A percentile compares a stretch with the other conserved stretches of the same genome.
Conservation (phyloP, 163 green algal species). For the Scenedesmus sp. region DNA sequence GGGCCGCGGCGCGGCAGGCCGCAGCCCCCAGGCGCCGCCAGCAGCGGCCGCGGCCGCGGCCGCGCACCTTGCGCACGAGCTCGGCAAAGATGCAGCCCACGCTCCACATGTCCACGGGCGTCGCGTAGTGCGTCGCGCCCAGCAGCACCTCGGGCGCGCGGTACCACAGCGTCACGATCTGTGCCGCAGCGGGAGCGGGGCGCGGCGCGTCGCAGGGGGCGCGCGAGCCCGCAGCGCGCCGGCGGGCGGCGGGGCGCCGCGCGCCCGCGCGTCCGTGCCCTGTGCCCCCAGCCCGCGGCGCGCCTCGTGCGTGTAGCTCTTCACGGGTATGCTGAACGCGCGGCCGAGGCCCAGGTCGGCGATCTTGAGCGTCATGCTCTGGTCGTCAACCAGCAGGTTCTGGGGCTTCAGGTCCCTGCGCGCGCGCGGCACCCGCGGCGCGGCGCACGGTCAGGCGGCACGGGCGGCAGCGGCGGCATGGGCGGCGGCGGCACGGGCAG, state of each 20-base stretch:
- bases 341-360: slow-evolving; percentile 96
- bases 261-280: too few species aligned
- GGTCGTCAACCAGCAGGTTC: slow-evolving; percentile 98
- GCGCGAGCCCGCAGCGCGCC: too few species aligned
- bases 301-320: slow-evolving; percentile 98
- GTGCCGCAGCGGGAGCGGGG: slow-evolving; percentile 23
- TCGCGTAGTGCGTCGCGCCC: slow-evolving; percentile 94
- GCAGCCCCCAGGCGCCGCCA: too few species aligned
- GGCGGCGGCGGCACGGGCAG: too few species aligned
- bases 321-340: slow-evolving; percentile 97
- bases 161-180: slow-evolving; percentile 99
- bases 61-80: slow-evolving; percentile 85
- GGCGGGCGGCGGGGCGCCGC: too few species aligned
- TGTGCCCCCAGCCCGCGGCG: too few species aligned
- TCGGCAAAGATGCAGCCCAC: slow-evolving; percentile 99
- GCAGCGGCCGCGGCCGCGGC: too few species aligned
- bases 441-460: too few species aligned
- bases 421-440: too few species aligned
- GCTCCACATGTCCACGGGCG: slow-evolving; percentile 98
- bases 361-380: slow-evolving; percentile 91
- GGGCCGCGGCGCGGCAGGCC: too few species aligned
- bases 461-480: too few species aligned
- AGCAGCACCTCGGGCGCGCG: slow-evolving; percentile 98
- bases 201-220: background rate
- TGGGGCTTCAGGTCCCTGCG: slow-evolving; percentile 98